Percentiles rank a stretch among this genome's conserved stretches.
Conservation (phyloP, 495 filamentous ascomycete genomes). For the Wilcoxina mikolae region DNA sequence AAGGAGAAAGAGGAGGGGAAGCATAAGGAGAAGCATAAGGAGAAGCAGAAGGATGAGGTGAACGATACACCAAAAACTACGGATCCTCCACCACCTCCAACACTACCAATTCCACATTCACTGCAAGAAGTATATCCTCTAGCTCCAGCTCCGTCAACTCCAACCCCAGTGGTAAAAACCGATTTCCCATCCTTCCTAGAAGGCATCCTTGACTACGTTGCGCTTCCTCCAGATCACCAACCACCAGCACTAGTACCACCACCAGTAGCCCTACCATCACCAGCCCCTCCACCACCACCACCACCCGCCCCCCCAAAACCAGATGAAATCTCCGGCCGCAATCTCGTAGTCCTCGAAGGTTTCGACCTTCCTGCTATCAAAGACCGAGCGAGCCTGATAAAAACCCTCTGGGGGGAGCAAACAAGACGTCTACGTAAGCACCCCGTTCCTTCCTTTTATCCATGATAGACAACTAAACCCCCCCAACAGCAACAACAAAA, state of each 20-base stretch:
- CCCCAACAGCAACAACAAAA: slow-evolving; percentile 21
- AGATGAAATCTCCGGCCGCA: slow-evolving; percentile 1
- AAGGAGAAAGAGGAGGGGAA: too few species aligned
- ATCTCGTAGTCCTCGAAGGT: slow-evolving; percentile 4
- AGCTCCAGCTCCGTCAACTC: background rate
- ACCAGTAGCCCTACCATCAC: background rate
- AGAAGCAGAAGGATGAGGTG: too few species aligned
- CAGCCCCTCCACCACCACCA: background rate
- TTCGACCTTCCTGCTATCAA: background rate
- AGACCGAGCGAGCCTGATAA: background rate
- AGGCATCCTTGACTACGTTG: background rate
- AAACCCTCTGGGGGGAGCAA: slow-evolving; percentile 1
- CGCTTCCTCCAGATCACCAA: background rate
- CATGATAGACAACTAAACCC: background rate
- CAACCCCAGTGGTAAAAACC: background rate
- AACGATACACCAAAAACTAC: too few species aligned
- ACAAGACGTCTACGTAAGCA: background rate
- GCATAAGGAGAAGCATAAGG: too few species aligned
- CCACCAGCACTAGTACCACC: background rate
- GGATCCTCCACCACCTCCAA: too few species aligned
- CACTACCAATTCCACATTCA: too few species aligned
- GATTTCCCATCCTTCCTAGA: background rate
- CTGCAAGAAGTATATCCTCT: too few species aligned
- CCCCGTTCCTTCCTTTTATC: background rate
- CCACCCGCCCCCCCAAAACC: slow-evolving; percentile 1